These are phyloP conservation scores for Gnomoniopsis smithogilvyi DNA, from an alignment of 2,329 filamentous ascomycete species.

Conservation along the genomic window DNA sequence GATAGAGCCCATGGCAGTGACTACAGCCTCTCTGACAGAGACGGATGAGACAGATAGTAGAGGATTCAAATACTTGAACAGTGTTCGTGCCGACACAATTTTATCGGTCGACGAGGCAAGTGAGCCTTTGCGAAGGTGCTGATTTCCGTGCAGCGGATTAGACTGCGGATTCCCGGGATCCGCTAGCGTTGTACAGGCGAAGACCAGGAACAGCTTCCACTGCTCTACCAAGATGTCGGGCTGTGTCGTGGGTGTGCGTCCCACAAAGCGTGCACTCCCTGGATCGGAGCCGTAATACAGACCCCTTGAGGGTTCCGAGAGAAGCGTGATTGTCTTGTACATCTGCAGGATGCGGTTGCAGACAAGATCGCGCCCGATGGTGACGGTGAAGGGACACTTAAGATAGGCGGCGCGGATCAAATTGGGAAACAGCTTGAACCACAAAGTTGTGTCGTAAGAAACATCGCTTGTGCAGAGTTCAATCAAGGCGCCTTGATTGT, in stretches of 20 bases:
- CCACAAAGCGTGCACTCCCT: constrained; percentile 47
- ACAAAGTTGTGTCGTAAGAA: constrained; percentile 89
- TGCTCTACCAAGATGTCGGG: constrained; percentile 91
- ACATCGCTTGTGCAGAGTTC: constrained; percentile 95
- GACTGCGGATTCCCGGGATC: constrained; percentile 70
- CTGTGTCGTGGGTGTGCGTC: constrained; percentile 64
- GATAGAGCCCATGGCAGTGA: constrained; percentile 88
- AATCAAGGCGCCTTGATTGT: constrained; percentile 80
- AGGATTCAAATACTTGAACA: constrained; percentile 91
- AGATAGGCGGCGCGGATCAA: constrained; percentile 88
- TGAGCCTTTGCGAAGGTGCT: constrained; percentile 81
- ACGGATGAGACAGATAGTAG: constrained; percentile 76
- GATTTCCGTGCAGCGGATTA: constrained; percentile 52
- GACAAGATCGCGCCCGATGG: constrained; percentile 84
- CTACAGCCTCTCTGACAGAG: constrained; percentile 84
- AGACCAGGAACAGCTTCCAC: constrained; percentile 96
- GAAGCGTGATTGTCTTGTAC: constrained; percentile 75
- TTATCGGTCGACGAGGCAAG: constrained; percentile 66
- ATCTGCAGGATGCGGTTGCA: constrained; percentile 91
- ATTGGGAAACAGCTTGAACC: constrained; percentile 98
- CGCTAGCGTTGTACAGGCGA: constrained; percentile 92
- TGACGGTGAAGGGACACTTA: constrained; percentile 86
- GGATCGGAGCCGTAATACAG: constrained; percentile 61
- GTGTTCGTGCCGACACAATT: constrained; percentile 79
- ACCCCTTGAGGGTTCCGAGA: constrained; percentile 71